Percentiles rank a stretch among this genome's conserved stretches.
These are phyloP conservation scores for Mortierella sp. DNA, from an alignment of 371 early-diverging fungal genomes.

Conservation along the genomic window DNA sequence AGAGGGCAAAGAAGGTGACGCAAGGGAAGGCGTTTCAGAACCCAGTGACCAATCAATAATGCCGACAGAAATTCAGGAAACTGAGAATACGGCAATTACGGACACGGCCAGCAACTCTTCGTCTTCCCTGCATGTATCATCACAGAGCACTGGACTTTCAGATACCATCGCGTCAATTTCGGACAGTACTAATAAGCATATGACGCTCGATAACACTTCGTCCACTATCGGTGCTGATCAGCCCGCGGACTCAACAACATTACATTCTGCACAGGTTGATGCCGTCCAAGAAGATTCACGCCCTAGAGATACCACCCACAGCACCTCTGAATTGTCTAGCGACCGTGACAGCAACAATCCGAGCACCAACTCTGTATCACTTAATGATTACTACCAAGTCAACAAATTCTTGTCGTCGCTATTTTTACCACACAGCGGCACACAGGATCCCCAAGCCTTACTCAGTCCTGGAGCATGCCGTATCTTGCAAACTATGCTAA, in stretches of 20 bases:
- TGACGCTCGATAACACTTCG: neutral
- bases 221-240: too few relatives aligned
- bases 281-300: neutral
- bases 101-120: neutral
- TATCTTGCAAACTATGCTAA: slow-evolving; percentile 34
- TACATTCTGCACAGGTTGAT: too few relatives aligned
- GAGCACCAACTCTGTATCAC: neutral
- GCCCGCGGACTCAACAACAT: too few relatives aligned
- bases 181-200: neutral
- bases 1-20: neutral
- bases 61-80: neutral
- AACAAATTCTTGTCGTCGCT: slow-evolving; percentile 29
- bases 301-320: neutral
- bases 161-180: neutral
- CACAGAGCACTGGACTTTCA: neutral
- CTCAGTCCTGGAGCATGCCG: slow-evolving; percentile 27
- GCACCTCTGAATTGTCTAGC: neutral
- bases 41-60: neutral
- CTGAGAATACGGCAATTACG: neutral
- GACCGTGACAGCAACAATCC: neutral
- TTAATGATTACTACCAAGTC: slow-evolving; percentile 34
- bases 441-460: neutral
- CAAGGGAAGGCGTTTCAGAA: neutral
- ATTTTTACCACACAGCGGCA: slow-evolving; percentile 5
- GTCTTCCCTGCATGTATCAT: neutral